Evolutionary conservation across 495 filamentous ascomycete genomes (phyloP), one percentile per base, ranked within the genome.

Genomic region (Neurospora sp.): DNA sequence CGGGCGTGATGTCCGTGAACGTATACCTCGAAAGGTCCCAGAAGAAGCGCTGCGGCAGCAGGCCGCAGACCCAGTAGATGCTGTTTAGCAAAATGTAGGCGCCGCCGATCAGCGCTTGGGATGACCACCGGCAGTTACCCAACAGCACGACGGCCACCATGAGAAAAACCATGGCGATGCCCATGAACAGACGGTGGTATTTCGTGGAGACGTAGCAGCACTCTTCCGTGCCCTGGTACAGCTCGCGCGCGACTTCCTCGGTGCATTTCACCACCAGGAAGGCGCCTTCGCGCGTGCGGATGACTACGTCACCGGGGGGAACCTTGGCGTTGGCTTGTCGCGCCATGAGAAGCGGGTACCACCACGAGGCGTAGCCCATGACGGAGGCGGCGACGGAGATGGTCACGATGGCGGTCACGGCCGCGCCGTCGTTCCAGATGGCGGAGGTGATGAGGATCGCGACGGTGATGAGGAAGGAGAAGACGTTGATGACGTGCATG

Each of bases 221-320:
- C 74, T 85, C 80, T 74, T 91, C 88, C 0, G 87, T 88, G 39
- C 88, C 88, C 12, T 81, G 84, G 77, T 92, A 92, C 2, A 93
- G 84, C 79, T 91, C 88, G 27, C 90, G 84, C 10, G 90, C 87
- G 9, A 92, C 85, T 11, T 89, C 85, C 80, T 93, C 91, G 14
- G 83, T 82, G 76, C 91, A 92, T 49, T 85, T 81, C 37, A 93
- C 81, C 23, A 91, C 76, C 3, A 92, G 74, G 73, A 93, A 90
- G 2, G 87, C 88, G 5, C 90, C 90, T 72, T 87, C 82, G 9
- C 88, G 85, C 18, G 88, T 90, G 31, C 84, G 82, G 44, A 92
- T 89, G 1, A 91, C 85, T 5, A 93, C 83, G 75, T 91, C 88
- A 7, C 89, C 90, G 8, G 39, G 75, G 0, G 88, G 87, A 0